Conservation (phyloP, 108 stramenopile species). For the Nannochloropsis oceanica region DNA sequence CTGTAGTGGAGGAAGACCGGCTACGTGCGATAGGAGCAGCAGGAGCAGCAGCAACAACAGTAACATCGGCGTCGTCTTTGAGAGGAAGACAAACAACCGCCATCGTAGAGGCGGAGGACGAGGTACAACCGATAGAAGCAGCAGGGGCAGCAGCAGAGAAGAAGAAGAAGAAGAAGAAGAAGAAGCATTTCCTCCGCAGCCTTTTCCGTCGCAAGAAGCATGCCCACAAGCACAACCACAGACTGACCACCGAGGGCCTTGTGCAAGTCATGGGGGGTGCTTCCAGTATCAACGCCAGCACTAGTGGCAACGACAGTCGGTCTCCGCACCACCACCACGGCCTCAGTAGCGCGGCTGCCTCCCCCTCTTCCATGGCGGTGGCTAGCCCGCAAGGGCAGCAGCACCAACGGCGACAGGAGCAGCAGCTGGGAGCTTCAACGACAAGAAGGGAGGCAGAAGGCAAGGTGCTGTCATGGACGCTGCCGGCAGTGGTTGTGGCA, state of each 20-base stretch:
- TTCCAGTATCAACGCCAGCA: background rate
- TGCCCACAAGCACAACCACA: no score
- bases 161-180: background rate
- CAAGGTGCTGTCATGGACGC: background rate
- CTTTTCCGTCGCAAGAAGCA: background rate
- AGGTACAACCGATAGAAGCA: background rate
- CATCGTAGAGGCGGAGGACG: background rate
- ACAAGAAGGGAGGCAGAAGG: background rate
- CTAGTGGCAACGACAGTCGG: background rate
- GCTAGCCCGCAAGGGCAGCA: background rate
- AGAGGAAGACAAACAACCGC: background rate
- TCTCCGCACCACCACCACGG: no score
- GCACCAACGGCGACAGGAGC: background rate
- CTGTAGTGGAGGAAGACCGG: background rate
- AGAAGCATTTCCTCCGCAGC: background rate
- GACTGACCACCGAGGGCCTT: background rate
- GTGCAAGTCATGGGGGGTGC: background rate
- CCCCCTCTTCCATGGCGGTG: background rate
- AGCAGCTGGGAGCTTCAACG: background rate
- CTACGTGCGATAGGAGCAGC: no score
- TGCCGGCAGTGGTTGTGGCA: background rate
- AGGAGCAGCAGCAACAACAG: no score
- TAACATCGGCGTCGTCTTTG: no score
- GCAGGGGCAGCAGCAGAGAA: background rate
- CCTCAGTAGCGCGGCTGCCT: background rate